Percentiles rank a stretch among this genome's conserved stretches.
These are phyloP conservation scores for Zizania latifolia DNA, from an alignment of 176 grass and related monocot species.

Conservation along the genomic window DNA sequence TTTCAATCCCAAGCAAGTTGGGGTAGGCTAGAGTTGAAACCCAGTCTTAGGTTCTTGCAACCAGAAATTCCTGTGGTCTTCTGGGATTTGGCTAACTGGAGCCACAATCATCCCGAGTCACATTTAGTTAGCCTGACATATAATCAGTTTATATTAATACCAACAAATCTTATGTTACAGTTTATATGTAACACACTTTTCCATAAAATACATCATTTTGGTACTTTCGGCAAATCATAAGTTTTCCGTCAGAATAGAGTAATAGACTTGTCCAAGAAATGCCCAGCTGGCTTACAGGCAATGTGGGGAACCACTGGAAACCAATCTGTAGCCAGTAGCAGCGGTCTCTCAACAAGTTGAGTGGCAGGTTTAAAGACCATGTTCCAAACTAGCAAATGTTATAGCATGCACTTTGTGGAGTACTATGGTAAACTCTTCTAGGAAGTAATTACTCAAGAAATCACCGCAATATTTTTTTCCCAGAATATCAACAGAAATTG, in stretches of 20 bases:
- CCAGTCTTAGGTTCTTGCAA: too few relatives aligned
- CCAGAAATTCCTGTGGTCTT: background rate
- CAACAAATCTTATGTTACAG: too few relatives aligned
- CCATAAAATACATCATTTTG: background rate
- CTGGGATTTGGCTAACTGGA: background rate
- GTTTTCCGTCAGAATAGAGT: too few relatives aligned
- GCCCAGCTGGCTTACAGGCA: background rate
- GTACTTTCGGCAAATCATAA: background rate
- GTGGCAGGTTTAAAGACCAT: background rate
- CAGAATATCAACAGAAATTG: background rate
- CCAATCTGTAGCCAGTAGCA: background rate
- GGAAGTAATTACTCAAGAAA: background rate
- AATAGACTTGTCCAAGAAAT: background rate
- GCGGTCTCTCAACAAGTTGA: background rate
- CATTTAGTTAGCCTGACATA: background rate
- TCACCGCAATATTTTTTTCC: background rate
- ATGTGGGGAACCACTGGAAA: background rate
- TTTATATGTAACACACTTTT: too few relatives aligned
- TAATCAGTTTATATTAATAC: background rate
- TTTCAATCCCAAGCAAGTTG: too few relatives aligned
- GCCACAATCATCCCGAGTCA: background rate
- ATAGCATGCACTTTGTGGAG: background rate
- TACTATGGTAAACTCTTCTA: background rate
- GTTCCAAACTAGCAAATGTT: background rate
- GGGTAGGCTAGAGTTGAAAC: too few relatives aligned